Evolutionary conservation across 2,329 filamentous ascomycete species (phyloP).

Genomic region (Cordyceps cicadae): DNA sequence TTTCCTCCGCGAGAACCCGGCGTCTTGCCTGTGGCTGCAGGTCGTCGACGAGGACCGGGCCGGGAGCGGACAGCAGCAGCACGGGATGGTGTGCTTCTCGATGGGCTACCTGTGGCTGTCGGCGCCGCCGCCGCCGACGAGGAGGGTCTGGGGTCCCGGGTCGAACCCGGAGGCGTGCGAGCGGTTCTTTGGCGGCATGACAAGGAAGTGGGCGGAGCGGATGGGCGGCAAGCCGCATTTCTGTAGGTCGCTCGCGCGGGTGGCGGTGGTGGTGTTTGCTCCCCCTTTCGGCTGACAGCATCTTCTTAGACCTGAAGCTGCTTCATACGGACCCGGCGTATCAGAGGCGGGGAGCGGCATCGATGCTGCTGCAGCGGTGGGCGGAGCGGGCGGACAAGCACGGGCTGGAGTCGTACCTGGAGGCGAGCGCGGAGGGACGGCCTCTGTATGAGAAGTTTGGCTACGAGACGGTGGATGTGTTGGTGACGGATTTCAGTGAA

Average conservation of each 20-base stretch:
- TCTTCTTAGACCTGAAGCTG: slow-evolving; percentile 26
- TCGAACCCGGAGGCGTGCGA: slow-evolving; percentile 27
- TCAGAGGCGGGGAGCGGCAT: slow-evolving; percentile 27
- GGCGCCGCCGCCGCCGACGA: slow-evolving; percentile 20
- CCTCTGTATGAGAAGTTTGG: slow-evolving; percentile 28
- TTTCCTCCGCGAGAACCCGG: slow-evolving; percentile 18
- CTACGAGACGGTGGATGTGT: slow-evolving; percentile 23
- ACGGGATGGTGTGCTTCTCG: slow-evolving; percentile 27
- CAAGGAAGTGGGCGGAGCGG: slow-evolving; percentile 21
- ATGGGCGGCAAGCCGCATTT: slow-evolving; percentile 25
- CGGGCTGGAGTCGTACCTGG: slow-evolving; percentile 28
- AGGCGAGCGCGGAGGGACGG: slow-evolving; percentile 26
- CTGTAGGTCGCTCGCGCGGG: slow-evolving; percentile 30
- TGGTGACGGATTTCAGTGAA: slow-evolving; percentile 20
- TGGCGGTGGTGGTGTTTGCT: too few relatives aligned
- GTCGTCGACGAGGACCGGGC: slow-evolving; percentile 27
- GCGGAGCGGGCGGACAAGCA: slow-evolving; percentile 28
- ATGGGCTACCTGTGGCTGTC: slow-evolving; percentile 28
- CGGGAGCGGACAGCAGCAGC: slow-evolving; percentile 18
- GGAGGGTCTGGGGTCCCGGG: slow-evolving; percentile 21
- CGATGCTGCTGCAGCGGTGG: slow-evolving; percentile 27
- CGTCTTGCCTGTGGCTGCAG: slow-evolving; percentile 26
- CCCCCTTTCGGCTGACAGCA: too few relatives aligned
- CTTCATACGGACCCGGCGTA: slow-evolving; percentile 31
- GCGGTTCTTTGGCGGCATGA: slow-evolving; percentile 24